Evolutionary conservation across 2,329 filamentous ascomycete species (phyloP).

Genomic region (Tolypocladium nubicola): DNA sequence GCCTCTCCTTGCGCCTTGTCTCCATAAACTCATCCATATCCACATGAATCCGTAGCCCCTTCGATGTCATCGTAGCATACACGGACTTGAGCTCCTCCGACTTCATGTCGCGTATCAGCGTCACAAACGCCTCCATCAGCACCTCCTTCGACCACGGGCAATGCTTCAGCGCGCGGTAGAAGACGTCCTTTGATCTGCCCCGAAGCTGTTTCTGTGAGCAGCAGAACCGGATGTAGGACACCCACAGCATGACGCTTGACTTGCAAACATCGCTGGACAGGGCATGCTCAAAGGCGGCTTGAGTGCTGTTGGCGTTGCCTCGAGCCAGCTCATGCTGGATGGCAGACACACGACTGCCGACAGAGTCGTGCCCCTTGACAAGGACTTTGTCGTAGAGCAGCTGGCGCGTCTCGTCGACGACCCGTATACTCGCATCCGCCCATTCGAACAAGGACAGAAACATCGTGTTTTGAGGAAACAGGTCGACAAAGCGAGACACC

Average conservation of each 20-base stretch:
- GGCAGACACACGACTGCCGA: conserved; percentile 36
- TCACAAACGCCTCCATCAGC: conserved; percentile 40
- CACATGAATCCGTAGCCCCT: conserved; percentile 38
- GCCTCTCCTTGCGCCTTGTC: conserved; percentile 16
- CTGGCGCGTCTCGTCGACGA: conserved; percentile 67
- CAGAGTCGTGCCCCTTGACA: conserved; percentile 24
- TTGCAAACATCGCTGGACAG: conserved; percentile 28
- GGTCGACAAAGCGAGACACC: conserved; percentile 46
- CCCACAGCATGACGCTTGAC: conserved; percentile 35
- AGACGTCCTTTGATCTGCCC: conserved; percentile 33
- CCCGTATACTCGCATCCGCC: conserved; percentile 59
- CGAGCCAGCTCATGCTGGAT: conserved; percentile 37
- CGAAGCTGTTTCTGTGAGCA: conserved; percentile 24
- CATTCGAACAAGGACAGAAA: conserved; percentile 65
- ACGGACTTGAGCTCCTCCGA: conserved; percentile 37
- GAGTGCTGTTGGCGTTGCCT: conserved; percentile 38
- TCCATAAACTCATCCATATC: conserved; percentile 39
- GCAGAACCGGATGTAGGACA: conserved; percentile 38
- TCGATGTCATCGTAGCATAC: conserved; percentile 34
- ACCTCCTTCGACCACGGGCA: conserved; percentile 40
- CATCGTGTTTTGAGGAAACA: conserved; percentile 67
- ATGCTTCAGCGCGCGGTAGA: conserved; percentile 34
- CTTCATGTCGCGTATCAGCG: conserved; percentile 32
- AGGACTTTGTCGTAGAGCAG: conserved; percentile 46
- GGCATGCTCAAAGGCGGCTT: conserved; percentile 42